Percentiles rank a stretch among this genome's conserved stretches.
Conservation (phyloP, 805 yeast genomes). For the Metschnikowia proteae region DNA sequence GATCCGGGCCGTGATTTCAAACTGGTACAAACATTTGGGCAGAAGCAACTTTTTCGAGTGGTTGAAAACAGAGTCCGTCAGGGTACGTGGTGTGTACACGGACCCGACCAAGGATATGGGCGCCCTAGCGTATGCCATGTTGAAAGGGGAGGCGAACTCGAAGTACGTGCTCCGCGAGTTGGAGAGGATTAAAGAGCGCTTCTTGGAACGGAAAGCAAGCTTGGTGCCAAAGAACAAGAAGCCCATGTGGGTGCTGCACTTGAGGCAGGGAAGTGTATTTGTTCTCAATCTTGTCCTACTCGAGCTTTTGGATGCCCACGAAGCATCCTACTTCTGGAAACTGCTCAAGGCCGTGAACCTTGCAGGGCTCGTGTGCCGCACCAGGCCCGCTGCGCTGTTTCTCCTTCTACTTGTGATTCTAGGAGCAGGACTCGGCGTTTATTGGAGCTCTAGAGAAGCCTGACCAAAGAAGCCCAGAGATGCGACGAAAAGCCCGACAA, state of each 20-base stretch:
- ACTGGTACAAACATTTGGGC: constrained; percentile 28
- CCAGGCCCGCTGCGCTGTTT: background rate
- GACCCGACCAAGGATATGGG: constrained; percentile 16
- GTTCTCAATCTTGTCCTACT: background rate
- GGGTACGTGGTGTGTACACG: constrained; percentile 4
- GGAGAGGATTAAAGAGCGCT: background rate
- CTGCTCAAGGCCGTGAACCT: background rate
- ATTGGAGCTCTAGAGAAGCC: background rate
- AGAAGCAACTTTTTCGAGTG: constrained; percentile 22
- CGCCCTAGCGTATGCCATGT: constrained; percentile 27
- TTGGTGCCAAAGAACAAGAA: background rate
- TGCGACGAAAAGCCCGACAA: background rate
- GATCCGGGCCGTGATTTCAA: constrained; percentile 23
- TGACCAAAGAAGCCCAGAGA: background rate
- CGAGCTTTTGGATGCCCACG: background rate
- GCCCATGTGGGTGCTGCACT: background rate
- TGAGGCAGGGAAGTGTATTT: background rate
- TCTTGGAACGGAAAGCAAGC: background rate
- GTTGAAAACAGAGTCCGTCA: constrained; percentile 17
- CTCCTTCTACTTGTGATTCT: background rate
- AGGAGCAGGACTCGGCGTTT: background rate
- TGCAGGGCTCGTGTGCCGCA: background rate
- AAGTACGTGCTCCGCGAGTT: background rate
- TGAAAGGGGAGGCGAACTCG: constrained; percentile 22
- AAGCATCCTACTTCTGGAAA: background rate